Evolutionary conservation across 331 rosid species (phyloP).

Genomic region (Quercus lobata): DNA sequence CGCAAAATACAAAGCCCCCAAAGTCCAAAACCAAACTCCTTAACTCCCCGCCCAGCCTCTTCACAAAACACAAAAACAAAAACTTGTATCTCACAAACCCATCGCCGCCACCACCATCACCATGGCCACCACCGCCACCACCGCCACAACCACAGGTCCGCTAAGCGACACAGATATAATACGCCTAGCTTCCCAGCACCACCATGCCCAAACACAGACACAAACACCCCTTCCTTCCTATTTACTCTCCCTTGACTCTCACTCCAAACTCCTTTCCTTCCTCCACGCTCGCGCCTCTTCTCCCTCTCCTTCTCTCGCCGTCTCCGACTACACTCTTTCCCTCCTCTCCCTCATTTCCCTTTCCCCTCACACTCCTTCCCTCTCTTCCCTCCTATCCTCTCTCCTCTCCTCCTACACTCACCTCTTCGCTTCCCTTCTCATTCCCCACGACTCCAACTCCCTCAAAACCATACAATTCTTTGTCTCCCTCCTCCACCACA

Average conservation of each 20-base stretch:
- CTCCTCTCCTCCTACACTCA: slow-evolving; percentile 29
- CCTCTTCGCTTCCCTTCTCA: slow-evolving; percentile 20
- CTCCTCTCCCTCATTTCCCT: slow-evolving; percentile 35
- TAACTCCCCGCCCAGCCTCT: not conserved
- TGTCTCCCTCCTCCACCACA: slow-evolving; percentile 14
- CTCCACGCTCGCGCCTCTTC: slow-evolving; percentile 23
- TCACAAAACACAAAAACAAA: not conserved
- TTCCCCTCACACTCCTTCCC: slow-evolving; percentile 31
- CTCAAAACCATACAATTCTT: slow-evolving; percentile 33
- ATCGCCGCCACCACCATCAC: not conserved
- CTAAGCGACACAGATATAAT: slow-evolving; percentile 23
- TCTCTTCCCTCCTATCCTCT: slow-evolving; percentile 28
- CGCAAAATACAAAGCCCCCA: not conserved
- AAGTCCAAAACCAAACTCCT: not conserved
- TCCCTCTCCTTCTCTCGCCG: slow-evolving; percentile 20
- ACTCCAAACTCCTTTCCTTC: slow-evolving; percentile 25
- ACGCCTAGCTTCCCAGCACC: slow-evolving; percentile 18
- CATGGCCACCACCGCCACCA: not conserved
- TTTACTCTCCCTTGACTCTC: slow-evolving; percentile 24
- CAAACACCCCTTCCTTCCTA: slow-evolving; percentile 27
- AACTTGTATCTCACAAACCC: not conserved
- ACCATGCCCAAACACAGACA: not conserved
- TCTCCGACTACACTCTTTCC: slow-evolving; percentile 33
- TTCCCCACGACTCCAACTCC: slow-evolving; percentile 36
- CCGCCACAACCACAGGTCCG: not conserved